A percentile compares a stretch with the other conserved stretches of the same genome.
Evolutionary conservation across 2,329 filamentous ascomycete species (phyloP).

Genomic region (Calonectria leucothoes): DNA sequence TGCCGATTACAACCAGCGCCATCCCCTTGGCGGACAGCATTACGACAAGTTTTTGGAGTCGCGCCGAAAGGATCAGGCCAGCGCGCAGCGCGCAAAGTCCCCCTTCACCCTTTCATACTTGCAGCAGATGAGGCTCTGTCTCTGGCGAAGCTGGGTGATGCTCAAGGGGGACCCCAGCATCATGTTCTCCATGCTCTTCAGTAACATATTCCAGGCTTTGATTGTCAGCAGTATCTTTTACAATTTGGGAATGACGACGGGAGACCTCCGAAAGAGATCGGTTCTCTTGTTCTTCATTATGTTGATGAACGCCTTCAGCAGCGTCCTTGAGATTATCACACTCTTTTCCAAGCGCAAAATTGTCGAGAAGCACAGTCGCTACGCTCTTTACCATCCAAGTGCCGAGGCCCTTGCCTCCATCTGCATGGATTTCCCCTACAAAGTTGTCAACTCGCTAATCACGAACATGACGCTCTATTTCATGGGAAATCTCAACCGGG

Average conservation of each 20-base stretch:
- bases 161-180: slow-evolving; percentile 24
- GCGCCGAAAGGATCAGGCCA: slow-evolving; percentile 31
- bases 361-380: slow-evolving; percentile 47
- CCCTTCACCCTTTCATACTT: slow-evolving; percentile 29
- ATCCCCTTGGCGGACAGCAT: slow-evolving; percentile 36
- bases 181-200: slow-evolving; percentile 31
- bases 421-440: slow-evolving; percentile 30
- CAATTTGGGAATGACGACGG: slow-evolving; percentile 17
- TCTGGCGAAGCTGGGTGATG: slow-evolving; percentile 24
- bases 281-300: slow-evolving; percentile 31
- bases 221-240: slow-evolving; percentile 34
- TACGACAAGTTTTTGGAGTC: slow-evolving; percentile 31
- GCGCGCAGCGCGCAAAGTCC: slow-evolving; percentile 9
- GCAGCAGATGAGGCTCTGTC: slow-evolving; percentile 18
- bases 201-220: slow-evolving; percentile 26
- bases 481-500: slow-evolving; percentile 72
- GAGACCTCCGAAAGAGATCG: slow-evolving; percentile 13
- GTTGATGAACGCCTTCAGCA: slow-evolving; percentile 30
- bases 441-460: slow-evolving; percentile 49
- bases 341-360: slow-evolving; percentile 42
- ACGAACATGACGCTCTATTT: slow-evolving; percentile 65
- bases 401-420: slow-evolving; percentile 35
- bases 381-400: slow-evolving; percentile 46
- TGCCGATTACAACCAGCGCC: slow-evolving; percentile 40
- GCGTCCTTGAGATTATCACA: slow-evolving; percentile 32